Evolutionary conservation across 148 eudicot genomes (phyloP).

Genomic region (Bassia scoparia): DNA sequence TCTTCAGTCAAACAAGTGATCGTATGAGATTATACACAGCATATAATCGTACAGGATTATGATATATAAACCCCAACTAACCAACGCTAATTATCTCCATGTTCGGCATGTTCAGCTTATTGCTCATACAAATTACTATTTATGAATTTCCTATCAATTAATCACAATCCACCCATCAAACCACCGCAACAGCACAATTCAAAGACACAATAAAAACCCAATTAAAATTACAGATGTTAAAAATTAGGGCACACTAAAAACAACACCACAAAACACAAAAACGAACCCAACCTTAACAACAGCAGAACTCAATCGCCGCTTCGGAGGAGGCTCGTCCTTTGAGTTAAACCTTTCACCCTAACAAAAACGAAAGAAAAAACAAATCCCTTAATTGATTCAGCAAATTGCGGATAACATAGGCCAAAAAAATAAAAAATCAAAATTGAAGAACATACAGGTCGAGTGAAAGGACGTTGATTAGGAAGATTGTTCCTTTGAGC

Average conservation of each 20-base stretch:
- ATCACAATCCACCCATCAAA: too few species aligned
- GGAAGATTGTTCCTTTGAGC: slow-evolving; percentile 55
- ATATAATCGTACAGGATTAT: too few species aligned
- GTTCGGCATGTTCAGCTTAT: too few species aligned
- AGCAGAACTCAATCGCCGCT: slow-evolving; percentile 78
- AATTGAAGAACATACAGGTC: slow-evolving; percentile 40
- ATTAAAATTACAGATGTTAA: neutral
- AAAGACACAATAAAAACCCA: neutral
- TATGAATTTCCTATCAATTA: too few species aligned
- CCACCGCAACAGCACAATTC: neutral
- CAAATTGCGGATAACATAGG: too few species aligned
- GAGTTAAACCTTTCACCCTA: slow-evolving; percentile 69
- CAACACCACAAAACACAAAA: neutral
- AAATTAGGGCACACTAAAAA: neutral
- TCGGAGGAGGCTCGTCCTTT: slow-evolving; percentile 70
- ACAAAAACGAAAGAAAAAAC: neutral
- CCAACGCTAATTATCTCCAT: too few species aligned
- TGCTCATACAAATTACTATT: too few species aligned
- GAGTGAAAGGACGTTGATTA: slow-evolving; percentile 60
- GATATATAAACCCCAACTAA: too few species aligned
- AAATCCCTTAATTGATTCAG: neutral
- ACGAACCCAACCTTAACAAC: slow-evolving; percentile 61
- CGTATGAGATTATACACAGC: too few species aligned
- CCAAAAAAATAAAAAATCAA: neutral
- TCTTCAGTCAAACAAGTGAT: too few species aligned